Evolutionary conservation across 2,329 filamentous ascomycete species (phyloP).

Genomic region (Exutisphaerella laricina): DNA sequence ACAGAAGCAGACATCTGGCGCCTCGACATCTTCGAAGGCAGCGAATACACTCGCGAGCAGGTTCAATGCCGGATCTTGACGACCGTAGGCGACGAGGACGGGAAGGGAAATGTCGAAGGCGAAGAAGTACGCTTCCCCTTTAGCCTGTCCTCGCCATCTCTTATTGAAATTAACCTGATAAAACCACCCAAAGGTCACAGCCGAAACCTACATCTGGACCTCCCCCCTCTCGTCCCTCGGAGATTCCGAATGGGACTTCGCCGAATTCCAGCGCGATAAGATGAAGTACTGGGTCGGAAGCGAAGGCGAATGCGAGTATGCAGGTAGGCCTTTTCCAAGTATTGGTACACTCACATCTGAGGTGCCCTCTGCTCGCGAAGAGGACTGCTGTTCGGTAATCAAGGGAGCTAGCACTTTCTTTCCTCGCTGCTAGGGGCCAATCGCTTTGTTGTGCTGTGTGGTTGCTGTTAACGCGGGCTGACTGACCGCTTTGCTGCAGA

Average conservation of each 20-base stretch:
- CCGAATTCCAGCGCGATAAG: slow-evolving; percentile 73
- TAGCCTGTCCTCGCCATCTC: neutral
- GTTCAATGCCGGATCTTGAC: slow-evolving; percentile 35
- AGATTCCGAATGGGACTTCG: slow-evolving; percentile 78
- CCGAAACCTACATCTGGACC: slow-evolving; percentile 50
- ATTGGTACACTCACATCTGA: no score
- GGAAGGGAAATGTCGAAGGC: slow-evolving; percentile 33
- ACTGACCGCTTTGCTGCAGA: slow-evolving; percentile 27
- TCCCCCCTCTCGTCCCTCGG: slow-evolving; percentile 52
- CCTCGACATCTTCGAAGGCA: slow-evolving; percentile 77
- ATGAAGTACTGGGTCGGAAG: slow-evolving; percentile 53
- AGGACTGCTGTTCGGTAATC: no score
- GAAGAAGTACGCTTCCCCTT: slow-evolving; percentile 27
- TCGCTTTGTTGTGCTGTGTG: no score
- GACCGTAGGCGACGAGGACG: slow-evolving; percentile 19
- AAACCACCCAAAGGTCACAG: slow-evolving; percentile 28
- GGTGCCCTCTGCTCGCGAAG: no score
- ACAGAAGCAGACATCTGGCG: slow-evolving; percentile 69
- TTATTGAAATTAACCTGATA: neutral
- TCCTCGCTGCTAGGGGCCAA: no score
- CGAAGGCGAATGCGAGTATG: slow-evolving; percentile 44
- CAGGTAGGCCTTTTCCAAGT: no score
- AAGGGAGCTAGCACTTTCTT: no score
- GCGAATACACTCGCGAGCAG: slow-evolving; percentile 57
- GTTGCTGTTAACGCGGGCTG: slow-evolving; percentile 4